Conservation (phyloP, 2,329 filamentous ascomycete species). For the Botrytis paeoniae region DNA sequence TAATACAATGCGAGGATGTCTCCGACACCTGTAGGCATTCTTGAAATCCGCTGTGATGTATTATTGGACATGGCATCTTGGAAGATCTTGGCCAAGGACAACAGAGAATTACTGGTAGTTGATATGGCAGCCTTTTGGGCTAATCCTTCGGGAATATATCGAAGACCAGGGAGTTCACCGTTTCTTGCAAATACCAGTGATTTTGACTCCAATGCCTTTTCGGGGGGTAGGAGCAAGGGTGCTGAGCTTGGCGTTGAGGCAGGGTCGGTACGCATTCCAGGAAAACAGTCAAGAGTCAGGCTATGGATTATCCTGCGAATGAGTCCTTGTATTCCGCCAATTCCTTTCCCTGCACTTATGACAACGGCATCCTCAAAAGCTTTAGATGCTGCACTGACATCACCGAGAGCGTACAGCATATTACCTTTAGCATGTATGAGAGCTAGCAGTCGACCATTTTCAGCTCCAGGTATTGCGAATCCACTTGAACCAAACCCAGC, state of each 20-base stretch:
- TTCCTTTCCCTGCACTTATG: conserved; percentile 73
- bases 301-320: conserved; percentile 75
- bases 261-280: conserved; percentile 37
- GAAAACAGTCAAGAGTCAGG: conserved; percentile 51
- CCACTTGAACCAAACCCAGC: conserved; percentile 71
- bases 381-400: conserved; percentile 74
- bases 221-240: conserved; percentile 77
- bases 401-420: conserved; percentile 87
- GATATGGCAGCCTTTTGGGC: conserved; percentile 78
- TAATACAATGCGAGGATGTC: conserved; percentile 96
- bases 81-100: conserved; percentile 95
- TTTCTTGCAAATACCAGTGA: conserved; percentile 74
- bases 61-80: conserved; percentile 86
- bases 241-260: conserved; percentile 20
- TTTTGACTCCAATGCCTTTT: conserved; percentile 78
- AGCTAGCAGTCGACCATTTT: conserved; percentile 91
- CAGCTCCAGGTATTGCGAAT: conserved; percentile 77
- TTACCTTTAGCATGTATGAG: conserved; percentile 98
- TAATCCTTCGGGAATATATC: conserved; percentile 65
- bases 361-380: conserved; percentile 95
- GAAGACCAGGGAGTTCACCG: conserved; percentile 77
- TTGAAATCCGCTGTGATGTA: conserved; percentile 47
- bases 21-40: conserved; percentile 71
- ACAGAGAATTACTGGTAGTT: conserved; percentile 90
- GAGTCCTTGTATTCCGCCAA: conserved; percentile 70